Evolutionary conservation across 257 asterid species (phyloP), one percentile per base, ranked within the genome.

Genomic region (Ballota nigra): DNA sequence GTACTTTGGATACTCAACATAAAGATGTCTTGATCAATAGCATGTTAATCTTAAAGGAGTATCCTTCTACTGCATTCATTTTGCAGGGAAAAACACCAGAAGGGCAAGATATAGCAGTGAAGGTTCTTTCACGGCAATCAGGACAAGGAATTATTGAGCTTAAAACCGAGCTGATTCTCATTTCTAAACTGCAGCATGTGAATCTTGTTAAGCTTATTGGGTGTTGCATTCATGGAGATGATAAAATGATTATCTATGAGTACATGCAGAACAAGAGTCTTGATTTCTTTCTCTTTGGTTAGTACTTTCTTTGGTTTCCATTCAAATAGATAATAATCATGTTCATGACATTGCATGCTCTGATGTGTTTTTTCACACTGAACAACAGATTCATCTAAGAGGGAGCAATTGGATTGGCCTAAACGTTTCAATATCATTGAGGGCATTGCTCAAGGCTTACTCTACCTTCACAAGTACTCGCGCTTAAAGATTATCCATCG

Each of bases 191-290:
- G 63, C 88, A 88, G 59, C 95, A 88, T 73, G 85, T 83, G 18
- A 86, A 90, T 77, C 88, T 88, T 51, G 91, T 90, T 20, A 79
- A 76, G 61, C 78, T 90, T 26, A n/a, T 77, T 0, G 95, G 95
- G 7, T 86, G 82, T 19, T 80, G 92, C 80, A 55, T 83, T 62
- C 87, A 72, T 47, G 85, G 77, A 69, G 86, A 84, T 12, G 90
- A 89, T 51, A 87, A 80, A 51, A 84, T 87, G 86, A 71, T 85
- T 22, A 73, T 87, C n/a, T 89, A 85, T 29, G 90, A 89, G 26
- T 89, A 79, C 64, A 82, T 89, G 94, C 84, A 69, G 6, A 87
- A 87, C 81, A 87, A 80, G 53, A 87, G 96, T 74, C 84, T 89
- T 3, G 95, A 90, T 62, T 80, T 79, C 72, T 83, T 79, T 66